These are phyloP conservation scores for Sungouiozyma intestinalis DNA, from an alignment of 805 yeast genomes.

Conservation along the genomic window DNA sequence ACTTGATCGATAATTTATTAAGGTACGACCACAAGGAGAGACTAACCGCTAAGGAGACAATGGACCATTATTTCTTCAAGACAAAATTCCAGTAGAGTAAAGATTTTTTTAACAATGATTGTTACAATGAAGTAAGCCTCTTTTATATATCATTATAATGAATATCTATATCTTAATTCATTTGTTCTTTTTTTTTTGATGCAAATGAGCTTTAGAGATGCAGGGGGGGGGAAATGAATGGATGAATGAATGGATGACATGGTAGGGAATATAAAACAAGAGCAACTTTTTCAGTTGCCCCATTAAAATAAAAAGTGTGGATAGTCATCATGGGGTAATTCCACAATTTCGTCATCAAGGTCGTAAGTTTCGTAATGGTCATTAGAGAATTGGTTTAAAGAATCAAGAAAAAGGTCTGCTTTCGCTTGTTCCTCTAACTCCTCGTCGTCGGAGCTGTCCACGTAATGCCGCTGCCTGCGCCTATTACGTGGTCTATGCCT, in stretches of 20 bases:
- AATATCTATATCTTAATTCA: background rate
- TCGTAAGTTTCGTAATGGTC: background rate
- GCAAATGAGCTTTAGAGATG: background rate
- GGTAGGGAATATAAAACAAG: background rate
- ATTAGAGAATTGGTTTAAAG: background rate
- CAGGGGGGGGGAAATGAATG: background rate
- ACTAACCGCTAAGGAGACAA: conserved; percentile 79
- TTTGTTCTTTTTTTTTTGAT: background rate
- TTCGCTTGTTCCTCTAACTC: conserved; percentile 1
- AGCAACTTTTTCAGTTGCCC: background rate
- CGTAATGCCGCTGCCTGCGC: background rate
- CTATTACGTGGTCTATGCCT: background rate
- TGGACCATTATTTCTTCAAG: conserved; percentile 63
- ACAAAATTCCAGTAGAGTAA: conserved; percentile 15
- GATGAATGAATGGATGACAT: background rate
- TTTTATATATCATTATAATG: no score
- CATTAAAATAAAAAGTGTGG: background rate
- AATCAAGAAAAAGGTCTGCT: background rate
- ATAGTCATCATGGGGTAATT: background rate
- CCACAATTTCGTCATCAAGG: background rate
- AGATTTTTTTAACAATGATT: background rate
- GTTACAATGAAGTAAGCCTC: background rate
- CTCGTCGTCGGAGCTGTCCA: conserved; percentile 1
- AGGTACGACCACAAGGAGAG: conserved; percentile 83
- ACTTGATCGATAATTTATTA: conserved; percentile 61